Percentiles rank a stretch among this genome's conserved stretches.
Conservation (phyloP, 1,284 basidiomycete species). For the Takashimella koratensis region DNA sequence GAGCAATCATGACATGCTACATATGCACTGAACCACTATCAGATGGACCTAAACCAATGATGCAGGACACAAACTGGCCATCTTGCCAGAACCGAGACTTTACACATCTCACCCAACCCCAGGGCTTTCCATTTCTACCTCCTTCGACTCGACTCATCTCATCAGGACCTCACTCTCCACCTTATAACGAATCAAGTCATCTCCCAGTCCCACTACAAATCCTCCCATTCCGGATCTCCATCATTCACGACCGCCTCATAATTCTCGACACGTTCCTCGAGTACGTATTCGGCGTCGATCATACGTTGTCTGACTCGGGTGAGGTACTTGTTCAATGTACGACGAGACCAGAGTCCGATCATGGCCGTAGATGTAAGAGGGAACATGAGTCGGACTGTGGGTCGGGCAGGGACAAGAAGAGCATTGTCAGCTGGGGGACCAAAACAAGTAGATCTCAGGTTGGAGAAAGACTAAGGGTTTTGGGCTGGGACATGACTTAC, state of each 20-base stretch:
- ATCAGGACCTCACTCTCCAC: too few species aligned
- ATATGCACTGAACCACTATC: too few species aligned
- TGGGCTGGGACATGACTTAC: neutral
- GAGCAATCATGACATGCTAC: too few species aligned
- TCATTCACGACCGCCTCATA: constrained; percentile 26
- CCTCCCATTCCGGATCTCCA: neutral
- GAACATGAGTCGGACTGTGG: constrained; percentile 18
- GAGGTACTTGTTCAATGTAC: constrained; percentile 1
- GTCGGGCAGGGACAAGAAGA: neutral
- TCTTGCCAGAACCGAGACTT: too few species aligned
- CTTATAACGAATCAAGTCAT: too few species aligned
- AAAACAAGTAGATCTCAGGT: neutral
- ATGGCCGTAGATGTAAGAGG: constrained; percentile 15
- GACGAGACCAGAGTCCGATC: constrained; percentile 1
- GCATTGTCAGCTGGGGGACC: neutral
- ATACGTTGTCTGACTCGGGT: constrained; percentile 26
- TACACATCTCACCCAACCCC: too few species aligned
- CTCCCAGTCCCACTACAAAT: too few species aligned
- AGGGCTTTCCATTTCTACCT: too few species aligned
- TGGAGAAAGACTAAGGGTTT: neutral
- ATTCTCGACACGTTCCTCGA: constrained; percentile 45
- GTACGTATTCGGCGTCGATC: constrained; percentile 45
- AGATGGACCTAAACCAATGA: too few species aligned
- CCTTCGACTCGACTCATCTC: too few species aligned
- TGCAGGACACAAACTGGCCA: too few species aligned